These are phyloP conservation scores for Ustilago lituana DNA, from an alignment of 1,284 basidiomycete genomes.

Conservation along the genomic window DNA sequence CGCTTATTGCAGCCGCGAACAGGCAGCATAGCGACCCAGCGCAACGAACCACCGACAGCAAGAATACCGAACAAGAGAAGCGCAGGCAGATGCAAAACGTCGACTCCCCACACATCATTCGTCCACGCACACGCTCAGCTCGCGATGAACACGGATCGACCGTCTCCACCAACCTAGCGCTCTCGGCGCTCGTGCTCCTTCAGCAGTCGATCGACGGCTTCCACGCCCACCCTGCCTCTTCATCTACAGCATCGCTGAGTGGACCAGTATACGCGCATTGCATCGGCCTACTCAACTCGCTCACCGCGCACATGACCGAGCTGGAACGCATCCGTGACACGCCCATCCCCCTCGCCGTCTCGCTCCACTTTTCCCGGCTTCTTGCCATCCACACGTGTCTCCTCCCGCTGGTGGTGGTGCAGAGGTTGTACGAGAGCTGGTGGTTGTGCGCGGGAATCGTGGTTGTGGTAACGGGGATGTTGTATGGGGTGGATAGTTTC, in stretches of 20 bases:
- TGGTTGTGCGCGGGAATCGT: constrained; percentile 19
- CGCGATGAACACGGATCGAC: too few relatives aligned
- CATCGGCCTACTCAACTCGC: constrained; percentile 40
- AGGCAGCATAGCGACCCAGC: background rate
- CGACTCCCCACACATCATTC: constrained; percentile 13
- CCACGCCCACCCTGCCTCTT: constrained; percentile 16
- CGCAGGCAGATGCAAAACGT: constrained; percentile 29
- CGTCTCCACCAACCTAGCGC: constrained; percentile 20
- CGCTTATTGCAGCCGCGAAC: constrained; percentile 15
- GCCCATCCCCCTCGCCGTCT: constrained; percentile 42
- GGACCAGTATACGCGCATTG: constrained; percentile 41
- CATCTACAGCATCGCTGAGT: constrained; percentile 12
- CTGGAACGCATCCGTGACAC: constrained; percentile 46
- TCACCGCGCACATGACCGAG: constrained; percentile 41
- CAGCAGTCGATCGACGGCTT: constrained; percentile 26
- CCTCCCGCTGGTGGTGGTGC: constrained; percentile 36
- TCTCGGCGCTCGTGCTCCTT: constrained; percentile 21
- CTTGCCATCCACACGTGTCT: constrained; percentile 29
- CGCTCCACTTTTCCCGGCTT: constrained; percentile 30
- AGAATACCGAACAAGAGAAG: constrained; percentile 13
- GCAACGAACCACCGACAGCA: background rate
- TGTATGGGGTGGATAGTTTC: constrained; percentile 47
- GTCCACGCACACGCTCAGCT: background rate
- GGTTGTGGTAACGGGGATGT: constrained; percentile 33
- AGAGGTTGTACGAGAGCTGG: constrained; percentile 14